These are phyloP conservation scores for Ascochyta lentis DNA, from an alignment of 2,329 filamentous ascomycete genomes.

Conservation along the genomic window DNA sequence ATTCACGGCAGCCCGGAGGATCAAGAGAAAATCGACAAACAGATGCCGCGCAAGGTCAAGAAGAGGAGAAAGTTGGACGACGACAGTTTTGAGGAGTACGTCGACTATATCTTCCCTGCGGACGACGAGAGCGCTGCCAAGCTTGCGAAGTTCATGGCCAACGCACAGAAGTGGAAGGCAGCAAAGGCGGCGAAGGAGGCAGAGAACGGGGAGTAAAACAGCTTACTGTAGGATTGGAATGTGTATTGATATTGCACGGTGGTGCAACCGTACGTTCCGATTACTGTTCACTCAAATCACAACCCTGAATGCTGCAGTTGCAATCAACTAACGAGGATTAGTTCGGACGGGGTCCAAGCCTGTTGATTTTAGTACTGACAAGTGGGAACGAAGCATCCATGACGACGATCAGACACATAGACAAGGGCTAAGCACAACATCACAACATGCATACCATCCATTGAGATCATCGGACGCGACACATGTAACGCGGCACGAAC, in stretches of 20 bases:
- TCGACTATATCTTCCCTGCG: conserved; percentile 96
- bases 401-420: background rate
- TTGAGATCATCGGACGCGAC: background rate
- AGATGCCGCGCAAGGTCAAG: conserved; percentile 94
- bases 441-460: background rate
- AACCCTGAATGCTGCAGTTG: background rate
- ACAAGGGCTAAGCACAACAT: background rate
- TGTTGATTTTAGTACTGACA: background rate
- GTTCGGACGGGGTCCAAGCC: background rate
- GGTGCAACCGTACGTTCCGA: background rate
- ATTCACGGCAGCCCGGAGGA: conserved; percentile 79
- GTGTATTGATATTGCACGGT: background rate
- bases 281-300: background rate
- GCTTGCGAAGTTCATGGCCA: conserved; percentile 81
- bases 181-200: conserved; percentile 39
- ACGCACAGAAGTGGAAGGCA: conserved; percentile 89
- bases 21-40: conserved; percentile 81
- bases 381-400: background rate
- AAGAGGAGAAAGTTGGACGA: conserved; percentile 91
- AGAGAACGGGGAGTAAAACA: conserved; percentile 1
- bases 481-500: background rate
- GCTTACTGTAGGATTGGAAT: background rate
- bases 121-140: conserved; percentile 88
- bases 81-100: conserved; percentile 93
- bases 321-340: background rate